Conservation (phyloP, 805 yeast genomes). For the Saturnispora mendoncae region DNA sequence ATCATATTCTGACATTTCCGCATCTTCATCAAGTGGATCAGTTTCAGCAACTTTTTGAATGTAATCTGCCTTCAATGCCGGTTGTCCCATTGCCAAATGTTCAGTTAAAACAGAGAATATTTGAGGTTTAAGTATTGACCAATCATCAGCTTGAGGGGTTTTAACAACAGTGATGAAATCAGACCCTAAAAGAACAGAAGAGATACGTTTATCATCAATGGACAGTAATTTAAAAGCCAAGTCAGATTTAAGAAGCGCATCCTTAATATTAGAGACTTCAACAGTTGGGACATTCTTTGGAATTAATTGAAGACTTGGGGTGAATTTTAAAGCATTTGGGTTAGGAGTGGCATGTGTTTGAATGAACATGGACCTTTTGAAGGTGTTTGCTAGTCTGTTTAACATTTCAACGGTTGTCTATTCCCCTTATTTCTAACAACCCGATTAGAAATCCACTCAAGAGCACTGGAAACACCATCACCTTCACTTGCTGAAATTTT, state of each 20-base stretch:
- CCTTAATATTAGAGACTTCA: constrained; percentile 68
- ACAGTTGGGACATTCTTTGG: constrained; percentile 46
- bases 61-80: constrained; percentile 39
- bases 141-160: constrained; percentile 36
- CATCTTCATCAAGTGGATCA: constrained; percentile 41
- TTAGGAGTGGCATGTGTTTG: constrained; percentile 85
- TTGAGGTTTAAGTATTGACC: constrained; percentile 61
- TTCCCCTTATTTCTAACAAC: constrained; percentile 36
- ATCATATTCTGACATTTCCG: constrained; percentile 35
- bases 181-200: constrained; percentile 69
- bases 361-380: constrained; percentile 40
- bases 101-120: constrained; percentile 52
- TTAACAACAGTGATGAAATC: constrained; percentile 81
- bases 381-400: neutral
- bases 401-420: constrained; percentile 2
- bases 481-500: constrained; percentile 83
- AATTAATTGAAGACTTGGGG: constrained; percentile 64
- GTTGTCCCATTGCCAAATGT: constrained; percentile 45
- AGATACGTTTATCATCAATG: constrained; percentile 56
- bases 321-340: constrained; percentile 74
- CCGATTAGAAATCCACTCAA: constrained; percentile 79
- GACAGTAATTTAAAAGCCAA: constrained; percentile 66
- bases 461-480: constrained; percentile 77
- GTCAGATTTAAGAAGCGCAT: constrained; percentile 61
- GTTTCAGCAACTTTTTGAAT: constrained; percentile 29